phyloP scores from a whole-genome alignment of 345 rosid species.

The Aurinia saxatilis region DNA sequence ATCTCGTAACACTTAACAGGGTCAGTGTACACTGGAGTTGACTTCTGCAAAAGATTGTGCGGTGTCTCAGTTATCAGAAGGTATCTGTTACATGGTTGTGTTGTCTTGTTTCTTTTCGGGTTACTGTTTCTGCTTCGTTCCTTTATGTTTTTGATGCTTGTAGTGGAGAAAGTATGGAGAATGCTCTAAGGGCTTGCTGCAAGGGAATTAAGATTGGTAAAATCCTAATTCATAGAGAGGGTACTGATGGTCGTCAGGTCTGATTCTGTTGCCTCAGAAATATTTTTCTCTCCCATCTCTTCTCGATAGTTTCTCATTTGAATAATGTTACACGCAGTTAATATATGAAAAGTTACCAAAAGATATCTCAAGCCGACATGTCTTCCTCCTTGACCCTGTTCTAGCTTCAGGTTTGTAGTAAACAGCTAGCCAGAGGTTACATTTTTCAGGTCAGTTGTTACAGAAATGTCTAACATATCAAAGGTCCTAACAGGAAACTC shows the following conservation, averaged over 20 bases:
- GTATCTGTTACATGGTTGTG: conserved; percentile 21
- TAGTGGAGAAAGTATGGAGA: conserved; percentile 98
- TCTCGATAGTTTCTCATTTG: neutral
- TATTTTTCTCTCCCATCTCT: neutral
- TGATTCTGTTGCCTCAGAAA: neutral
- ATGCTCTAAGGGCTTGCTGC: conserved; percentile 90
- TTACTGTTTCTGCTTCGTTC: neutral
- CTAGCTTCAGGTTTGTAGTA: conserved; percentile 74
- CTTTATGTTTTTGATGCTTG: neutral
- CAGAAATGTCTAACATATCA: conserved; percentile 4
- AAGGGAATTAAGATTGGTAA: conserved; percentile 89
- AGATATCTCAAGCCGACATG: conserved; percentile 79
- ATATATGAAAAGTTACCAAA: conserved; percentile 88
- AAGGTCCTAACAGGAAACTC: conserved; percentile 49
- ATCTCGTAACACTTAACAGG: conserved; percentile 35
- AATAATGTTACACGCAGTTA: conserved; percentile 41
- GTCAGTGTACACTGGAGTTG: conserved; percentile 79
- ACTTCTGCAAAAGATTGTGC: conserved; percentile 71
- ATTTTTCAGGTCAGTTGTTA: neutral
- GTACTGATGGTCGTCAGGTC: conserved; percentile 71
- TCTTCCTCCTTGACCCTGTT: conserved; percentile 80
- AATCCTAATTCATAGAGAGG: conserved; percentile 76
- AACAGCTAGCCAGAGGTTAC: neutral
- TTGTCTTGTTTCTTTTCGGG: neutral
- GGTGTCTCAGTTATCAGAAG: conserved; percentile 87